Percentiles rank a stretch among this genome's conserved stretches.
Conservation (phyloP, 2,329 filamentous ascomycete genomes). For the Aspergillus caelatus region DNA sequence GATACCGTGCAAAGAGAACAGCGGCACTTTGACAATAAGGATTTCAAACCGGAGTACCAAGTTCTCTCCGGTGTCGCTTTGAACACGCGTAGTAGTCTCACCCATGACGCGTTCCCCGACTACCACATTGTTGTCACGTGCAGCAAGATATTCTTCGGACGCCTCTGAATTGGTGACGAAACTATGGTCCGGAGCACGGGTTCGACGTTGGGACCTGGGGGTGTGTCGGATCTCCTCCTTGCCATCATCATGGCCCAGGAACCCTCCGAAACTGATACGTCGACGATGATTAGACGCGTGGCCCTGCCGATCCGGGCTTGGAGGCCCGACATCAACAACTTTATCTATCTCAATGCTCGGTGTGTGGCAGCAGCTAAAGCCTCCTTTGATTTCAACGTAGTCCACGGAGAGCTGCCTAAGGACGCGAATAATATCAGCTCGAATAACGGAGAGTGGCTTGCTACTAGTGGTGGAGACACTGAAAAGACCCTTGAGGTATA, state of each 20-base stretch:
- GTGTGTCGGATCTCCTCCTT: conserved; percentile 60
- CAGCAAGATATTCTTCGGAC: conserved; percentile 71
- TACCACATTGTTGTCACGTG: conserved; percentile 47
- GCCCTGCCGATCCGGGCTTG: conserved; percentile 57
- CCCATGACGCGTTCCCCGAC: conserved; percentile 67
- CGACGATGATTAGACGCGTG: conserved; percentile 64
- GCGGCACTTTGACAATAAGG: conserved; percentile 93
- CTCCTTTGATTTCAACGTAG: conserved; percentile 87
- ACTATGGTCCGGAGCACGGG: conserved; percentile 64
- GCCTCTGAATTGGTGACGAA: conserved; percentile 83
- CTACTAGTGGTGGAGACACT: conserved; percentile 96
- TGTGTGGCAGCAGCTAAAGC: conserved; percentile 84
- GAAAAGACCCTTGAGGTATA: conserved; percentile 94
- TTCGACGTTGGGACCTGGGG: conserved; percentile 48
- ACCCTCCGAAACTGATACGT: conserved; percentile 81
- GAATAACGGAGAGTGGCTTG: conserved; percentile 83
- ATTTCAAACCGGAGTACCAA: conserved; percentile 92
- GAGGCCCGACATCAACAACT: conserved; percentile 63
- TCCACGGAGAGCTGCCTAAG: conserved; percentile 86
- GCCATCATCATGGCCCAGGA: conserved; percentile 68
- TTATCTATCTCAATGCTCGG: conserved; percentile 88
- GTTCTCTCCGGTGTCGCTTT: conserved; percentile 82
- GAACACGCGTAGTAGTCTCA: conserved; percentile 89
- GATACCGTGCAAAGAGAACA: conserved; percentile 89
- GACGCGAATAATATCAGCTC: conserved; percentile 87